Evolutionary conservation across 805 yeast species (phyloP), one percentile per base, ranked within the genome.

Genomic region (Candida caryicola): DNA sequence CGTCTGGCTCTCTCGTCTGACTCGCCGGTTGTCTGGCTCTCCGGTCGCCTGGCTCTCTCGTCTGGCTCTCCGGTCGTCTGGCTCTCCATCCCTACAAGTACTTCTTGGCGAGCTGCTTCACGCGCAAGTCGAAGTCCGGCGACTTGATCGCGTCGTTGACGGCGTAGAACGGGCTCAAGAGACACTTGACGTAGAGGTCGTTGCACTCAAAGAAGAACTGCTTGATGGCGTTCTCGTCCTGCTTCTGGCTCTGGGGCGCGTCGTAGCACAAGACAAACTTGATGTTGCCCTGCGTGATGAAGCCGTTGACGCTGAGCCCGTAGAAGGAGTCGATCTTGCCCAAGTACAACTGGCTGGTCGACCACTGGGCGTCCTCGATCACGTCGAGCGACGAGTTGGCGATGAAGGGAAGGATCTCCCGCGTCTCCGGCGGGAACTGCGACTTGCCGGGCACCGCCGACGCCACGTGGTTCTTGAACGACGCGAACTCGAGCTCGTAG

Each of bases 291-390:
- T 89, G 89, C 0, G 96, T 87, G 29, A 91, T 73, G 56, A 80
- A 93, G 3, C 91, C 95, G 39, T 88, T 85, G n/a, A 91, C 77
- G 33, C 73, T 66, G 47, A 81, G 78, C 4, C 93, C 95, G 58
- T 90, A 87, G 59, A 88, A 91, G 26, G 82, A 79, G 62, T 93
- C 99, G 14, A 91, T 77, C 31, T 77, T 77, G 32, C 91, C 90
- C 45, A 89, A 64, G 53, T 85, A 82, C 45, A 84, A 69, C 31
- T 74, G 69, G 45, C 71, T 77, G 7, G 77, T 70, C 33, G 77
- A 75, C 91, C 95, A 89, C 55, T 89, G 97, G 2, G 79, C 62
- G 51, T 90, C 96, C 46, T 93, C 96, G 0, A 93, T 80, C n/a
- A 93, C 72, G 59, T 93, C 99, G 26, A 93, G 62, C 2, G 98